Percentiles rank a stretch among this genome's conserved stretches.
These are phyloP conservation scores for Colletotrichum cuscutae DNA, from an alignment of 2,329 filamentous ascomycete genomes.

Conservation along the genomic window DNA sequence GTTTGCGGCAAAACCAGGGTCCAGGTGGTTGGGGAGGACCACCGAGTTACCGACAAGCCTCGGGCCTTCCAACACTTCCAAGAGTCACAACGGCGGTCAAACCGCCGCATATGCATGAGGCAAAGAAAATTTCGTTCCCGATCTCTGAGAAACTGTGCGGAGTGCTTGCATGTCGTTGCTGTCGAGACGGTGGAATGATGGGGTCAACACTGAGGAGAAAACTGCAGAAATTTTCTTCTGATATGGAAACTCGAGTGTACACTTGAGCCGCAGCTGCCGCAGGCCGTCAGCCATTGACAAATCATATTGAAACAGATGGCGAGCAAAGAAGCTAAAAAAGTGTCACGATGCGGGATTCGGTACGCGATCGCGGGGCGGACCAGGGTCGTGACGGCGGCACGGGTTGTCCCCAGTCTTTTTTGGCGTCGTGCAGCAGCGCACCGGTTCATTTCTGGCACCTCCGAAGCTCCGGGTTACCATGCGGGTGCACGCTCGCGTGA, in stretches of 20 bases:
- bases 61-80: conserved; percentile 3
- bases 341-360: conserved; percentile 28
- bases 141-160: conserved; percentile 6
- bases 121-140: neutral
- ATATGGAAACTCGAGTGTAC: conserved; percentile 15
- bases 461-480: conserved; percentile 23
- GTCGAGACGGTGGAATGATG: conserved; percentile 19
- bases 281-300: conserved; percentile 27
- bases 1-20: conserved; percentile 18
- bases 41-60: conserved; percentile 8
- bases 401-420: conserved; percentile 6
- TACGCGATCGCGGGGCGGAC: conserved; percentile 31
- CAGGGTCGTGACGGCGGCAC: conserved; percentile 22
- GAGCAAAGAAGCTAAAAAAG: conserved; percentile 19
- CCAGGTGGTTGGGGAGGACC: conserved; percentile 27
- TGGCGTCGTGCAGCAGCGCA: conserved; percentile 25
- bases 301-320: conserved; percentile 25
- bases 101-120: conserved; percentile 14
- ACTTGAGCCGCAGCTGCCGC: conserved; percentile 33
- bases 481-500: conserved; percentile 23
- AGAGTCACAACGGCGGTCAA: conserved; percentile 34
- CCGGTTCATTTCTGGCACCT: conserved; percentile 18
- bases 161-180: conserved; percentile 18
- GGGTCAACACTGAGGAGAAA: conserved; percentile 13
- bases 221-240: conserved; percentile 17